Conservation (phyloP, 345 rosid species). For the Lepidium sativum region DNA sequence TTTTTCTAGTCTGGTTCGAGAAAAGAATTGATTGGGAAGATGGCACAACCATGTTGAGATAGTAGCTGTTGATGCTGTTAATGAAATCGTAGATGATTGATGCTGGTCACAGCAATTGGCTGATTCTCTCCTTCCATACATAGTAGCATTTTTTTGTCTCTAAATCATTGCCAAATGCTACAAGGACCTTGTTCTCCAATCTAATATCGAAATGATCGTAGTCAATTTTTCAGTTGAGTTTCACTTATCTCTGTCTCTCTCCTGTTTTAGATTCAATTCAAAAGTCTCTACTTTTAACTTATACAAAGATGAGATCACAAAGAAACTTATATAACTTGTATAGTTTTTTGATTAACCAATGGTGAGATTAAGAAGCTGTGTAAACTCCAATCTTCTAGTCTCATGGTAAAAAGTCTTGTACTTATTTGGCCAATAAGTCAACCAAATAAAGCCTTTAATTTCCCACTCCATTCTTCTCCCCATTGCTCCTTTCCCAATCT, state of each 20-base stretch:
- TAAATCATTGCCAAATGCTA: not conserved
- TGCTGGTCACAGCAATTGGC: constrained; percentile 10
- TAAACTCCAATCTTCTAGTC: constrained; percentile 67
- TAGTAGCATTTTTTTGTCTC: constrained; percentile 8
- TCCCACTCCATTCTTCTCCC: constrained; percentile 77
- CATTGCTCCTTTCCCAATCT: constrained; percentile 40
- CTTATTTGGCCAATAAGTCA: constrained; percentile 87
- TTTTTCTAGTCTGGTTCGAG: constrained; percentile 61
- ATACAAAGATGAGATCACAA: not conserved
- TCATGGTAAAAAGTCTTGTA: constrained; percentile 57
- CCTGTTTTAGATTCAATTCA: not conserved
- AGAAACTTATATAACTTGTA: not conserved
- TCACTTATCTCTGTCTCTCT: not conserved
- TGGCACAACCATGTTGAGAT: constrained; percentile 47
- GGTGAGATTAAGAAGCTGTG: constrained; percentile 45
- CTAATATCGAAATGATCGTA: not conserved
- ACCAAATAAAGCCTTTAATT: constrained; percentile 70
- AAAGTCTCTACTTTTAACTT: not conserved
- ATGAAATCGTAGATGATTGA: constrained; percentile 30
- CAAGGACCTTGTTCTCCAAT: not conserved
- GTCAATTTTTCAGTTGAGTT: not conserved
- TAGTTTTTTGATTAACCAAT: constrained; percentile 27
- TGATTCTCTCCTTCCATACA: constrained; percentile 9
- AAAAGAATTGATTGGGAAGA: constrained; percentile 46
- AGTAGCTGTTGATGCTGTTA: constrained; percentile 79